Percentiles rank a stretch among this genome's conserved stretches.
These are phyloP conservation scores for Coffea humblotiana DNA, from an alignment of 305 asterid genomes.

Conservation along the genomic window DNA sequence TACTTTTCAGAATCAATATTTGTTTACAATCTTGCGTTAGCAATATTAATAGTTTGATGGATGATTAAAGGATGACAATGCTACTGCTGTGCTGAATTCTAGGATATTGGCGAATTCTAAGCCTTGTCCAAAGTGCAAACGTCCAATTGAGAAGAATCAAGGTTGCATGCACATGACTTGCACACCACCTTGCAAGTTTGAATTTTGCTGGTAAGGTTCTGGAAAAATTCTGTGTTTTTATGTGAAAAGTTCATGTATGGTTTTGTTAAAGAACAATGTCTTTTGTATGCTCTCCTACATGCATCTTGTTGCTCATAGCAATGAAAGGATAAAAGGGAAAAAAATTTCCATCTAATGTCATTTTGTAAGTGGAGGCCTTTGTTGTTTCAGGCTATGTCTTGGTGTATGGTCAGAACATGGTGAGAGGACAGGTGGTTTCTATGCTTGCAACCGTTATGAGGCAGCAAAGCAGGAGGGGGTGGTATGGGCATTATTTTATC, in stretches of 20 bases:
- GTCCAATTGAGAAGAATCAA: constrained; percentile 94
- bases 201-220: constrained; percentile 84
- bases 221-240: constrained; percentile 3
- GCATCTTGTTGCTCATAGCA: neutral
- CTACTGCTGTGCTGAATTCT: constrained; percentile 23
- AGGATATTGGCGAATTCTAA: constrained; percentile 97
- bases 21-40: no score
- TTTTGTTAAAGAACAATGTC: neutral
- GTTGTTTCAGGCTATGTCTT: constrained; percentile 71
- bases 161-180: constrained; percentile 99
- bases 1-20: neutral
- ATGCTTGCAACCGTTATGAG: constrained; percentile 92
- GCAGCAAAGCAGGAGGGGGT: constrained; percentile 94
- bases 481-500: constrained; percentile 41
- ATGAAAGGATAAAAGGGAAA: neutral
- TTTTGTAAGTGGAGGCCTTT: neutral
- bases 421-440: constrained; percentile 93
- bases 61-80: neutral
- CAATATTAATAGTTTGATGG: neutral
- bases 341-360: neutral
- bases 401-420: constrained; percentile 96
- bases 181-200: constrained; percentile 88
- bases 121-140: constrained; percentile 98
- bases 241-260: neutral
- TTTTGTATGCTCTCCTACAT: neutral